Conservation (phyloP, 2,329 filamentous ascomycete genomes). For the Achaetomium macrosporum region DNA sequence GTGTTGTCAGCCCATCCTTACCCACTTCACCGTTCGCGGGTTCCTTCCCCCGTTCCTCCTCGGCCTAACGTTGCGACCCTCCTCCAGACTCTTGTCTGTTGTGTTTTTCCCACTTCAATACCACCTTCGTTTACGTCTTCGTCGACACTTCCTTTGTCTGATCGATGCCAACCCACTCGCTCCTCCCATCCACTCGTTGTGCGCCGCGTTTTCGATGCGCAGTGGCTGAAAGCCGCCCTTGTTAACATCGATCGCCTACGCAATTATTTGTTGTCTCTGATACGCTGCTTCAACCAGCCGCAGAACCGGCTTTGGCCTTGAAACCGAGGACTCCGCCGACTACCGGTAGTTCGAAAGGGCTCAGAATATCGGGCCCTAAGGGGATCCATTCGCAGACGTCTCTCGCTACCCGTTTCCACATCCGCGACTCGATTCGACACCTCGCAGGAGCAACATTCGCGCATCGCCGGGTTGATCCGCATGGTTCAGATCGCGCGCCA, state of each 20-base stretch:
- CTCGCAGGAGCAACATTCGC: neutral
- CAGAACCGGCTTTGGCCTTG: constrained; percentile 18
- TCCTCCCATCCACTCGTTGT: constrained; percentile 5
- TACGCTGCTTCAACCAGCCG: constrained; percentile 13
- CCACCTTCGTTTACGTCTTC: constrained; percentile 1
- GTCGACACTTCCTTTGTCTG: neutral
- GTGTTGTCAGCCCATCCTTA: constrained; percentile 2
- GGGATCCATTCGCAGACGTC: constrained; percentile 7
- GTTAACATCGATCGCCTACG: neutral
- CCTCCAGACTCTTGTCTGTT: constrained; percentile 2
- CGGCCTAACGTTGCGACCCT: constrained; percentile 15
- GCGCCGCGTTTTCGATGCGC: constrained; percentile 10
- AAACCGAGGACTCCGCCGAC: constrained; percentile 16
- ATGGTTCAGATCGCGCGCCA: constrained; percentile 13
- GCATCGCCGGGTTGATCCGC: constrained; percentile 19
- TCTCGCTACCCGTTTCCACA: neutral
- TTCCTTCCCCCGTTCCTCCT: constrained; percentile 18
- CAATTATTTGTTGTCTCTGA: constrained; percentile 11
- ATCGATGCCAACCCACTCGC: neutral
- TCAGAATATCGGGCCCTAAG: constrained; percentile 3
- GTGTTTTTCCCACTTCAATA: neutral
- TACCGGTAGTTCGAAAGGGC: constrained; percentile 16
- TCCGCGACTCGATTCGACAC: neutral
- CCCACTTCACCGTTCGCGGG: constrained; percentile 19
- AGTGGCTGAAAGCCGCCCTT: constrained; percentile 1